Percentiles rank a stretch among this genome's conserved stretches.
Conservation (phyloP, 495 filamentous ascomycete genomes). For the Achaetomiella virescens region DNA sequence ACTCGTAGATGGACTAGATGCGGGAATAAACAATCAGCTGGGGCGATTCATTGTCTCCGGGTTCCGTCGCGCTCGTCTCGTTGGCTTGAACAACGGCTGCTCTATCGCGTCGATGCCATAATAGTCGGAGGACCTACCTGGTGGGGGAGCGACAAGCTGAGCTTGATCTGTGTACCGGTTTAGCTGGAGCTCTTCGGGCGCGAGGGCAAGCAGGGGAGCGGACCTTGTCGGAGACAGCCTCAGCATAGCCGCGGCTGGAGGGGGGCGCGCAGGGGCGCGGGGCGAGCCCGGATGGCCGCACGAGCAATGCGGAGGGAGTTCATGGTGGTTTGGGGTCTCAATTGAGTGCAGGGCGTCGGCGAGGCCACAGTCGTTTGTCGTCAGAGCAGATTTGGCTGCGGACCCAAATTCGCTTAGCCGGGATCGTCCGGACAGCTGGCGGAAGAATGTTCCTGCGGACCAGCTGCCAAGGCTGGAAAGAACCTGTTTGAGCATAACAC, state of each 20-base stretch:
- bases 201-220: slow-evolving; percentile 10
- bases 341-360: slow-evolving; percentile 39
- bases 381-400: slow-evolving; percentile 36
- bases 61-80: neutral
- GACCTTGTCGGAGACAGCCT: slow-evolving; percentile 76
- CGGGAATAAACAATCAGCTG: slow-evolving; percentile 41
- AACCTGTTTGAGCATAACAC: neutral
- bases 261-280: slow-evolving; percentile 60
- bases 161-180: slow-evolving; percentile 68
- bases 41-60: neutral
- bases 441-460: slow-evolving; percentile 31
- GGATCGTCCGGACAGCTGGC: slow-evolving; percentile 22
- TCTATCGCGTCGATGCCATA: neutral
- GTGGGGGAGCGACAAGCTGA: slow-evolving; percentile 94
- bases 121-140: slow-evolving; percentile 60
- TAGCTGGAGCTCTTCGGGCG: slow-evolving; percentile 16
- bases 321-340: slow-evolving; percentile 60
- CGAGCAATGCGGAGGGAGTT: slow-evolving; percentile 86
- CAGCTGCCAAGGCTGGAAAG: neutral
- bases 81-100: neutral
- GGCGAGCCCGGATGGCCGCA: slow-evolving; percentile 72
- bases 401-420: slow-evolving; percentile 35
- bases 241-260: slow-evolving; percentile 83
- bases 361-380: slow-evolving; percentile 27
- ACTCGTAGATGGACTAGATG: slow-evolving; percentile 49